Conservation (phyloP, 2,329 filamentous ascomycete genomes). For the Diaporthe sp. region DNA sequence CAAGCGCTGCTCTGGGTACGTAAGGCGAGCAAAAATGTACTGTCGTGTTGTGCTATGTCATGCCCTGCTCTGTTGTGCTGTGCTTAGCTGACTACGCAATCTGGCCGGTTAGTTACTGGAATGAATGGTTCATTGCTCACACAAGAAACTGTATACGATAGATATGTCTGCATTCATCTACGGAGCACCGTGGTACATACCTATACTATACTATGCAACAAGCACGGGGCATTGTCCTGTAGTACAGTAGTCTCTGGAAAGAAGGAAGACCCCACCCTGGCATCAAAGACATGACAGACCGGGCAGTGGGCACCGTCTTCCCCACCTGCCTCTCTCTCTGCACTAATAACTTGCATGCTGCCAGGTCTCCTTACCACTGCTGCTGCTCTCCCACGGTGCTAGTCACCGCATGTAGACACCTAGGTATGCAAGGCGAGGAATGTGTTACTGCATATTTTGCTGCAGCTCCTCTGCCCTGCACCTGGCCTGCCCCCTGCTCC, state of each 20-base stretch:
- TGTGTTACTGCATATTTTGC: neutral
- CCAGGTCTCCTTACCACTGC: neutral
- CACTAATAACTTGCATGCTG: neutral
- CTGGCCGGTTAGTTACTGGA: neutral
- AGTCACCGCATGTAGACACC: neutral
- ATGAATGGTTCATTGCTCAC: neutral
- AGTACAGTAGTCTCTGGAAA: neutral
- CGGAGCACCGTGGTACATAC: neutral
- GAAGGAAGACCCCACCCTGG: neutral
- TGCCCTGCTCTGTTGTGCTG: neutral
- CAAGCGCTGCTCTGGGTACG: neutral
- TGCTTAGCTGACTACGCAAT: neutral
- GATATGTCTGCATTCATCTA: neutral
- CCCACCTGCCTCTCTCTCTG: neutral
- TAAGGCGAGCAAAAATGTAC: neutral
- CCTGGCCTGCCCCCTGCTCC: neutral
- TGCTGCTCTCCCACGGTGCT: neutral
- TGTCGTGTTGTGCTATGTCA: neutral
- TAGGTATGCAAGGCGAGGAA: neutral
- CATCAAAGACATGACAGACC: neutral
- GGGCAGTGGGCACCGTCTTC: neutral
- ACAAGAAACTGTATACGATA: neutral
- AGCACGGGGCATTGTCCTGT: neutral
- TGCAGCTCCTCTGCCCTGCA: conserved; percentile 1
- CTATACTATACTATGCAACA: neutral